phyloP scores from a whole-genome alignment of 1,139 yeast species.

The Protomyces inundatus region DNA sequence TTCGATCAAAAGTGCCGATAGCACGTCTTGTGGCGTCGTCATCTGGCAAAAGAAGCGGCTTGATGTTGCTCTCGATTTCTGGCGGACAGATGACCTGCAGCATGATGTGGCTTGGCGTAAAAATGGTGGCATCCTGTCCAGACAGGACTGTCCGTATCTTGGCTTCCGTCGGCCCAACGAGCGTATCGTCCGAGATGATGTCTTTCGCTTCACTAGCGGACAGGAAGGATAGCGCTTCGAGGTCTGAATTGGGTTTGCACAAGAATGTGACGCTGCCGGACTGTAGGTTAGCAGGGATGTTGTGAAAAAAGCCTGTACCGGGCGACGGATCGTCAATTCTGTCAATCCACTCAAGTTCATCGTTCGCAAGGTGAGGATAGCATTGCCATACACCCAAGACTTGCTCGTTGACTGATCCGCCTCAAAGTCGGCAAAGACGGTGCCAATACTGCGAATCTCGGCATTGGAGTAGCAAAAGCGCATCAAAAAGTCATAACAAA shows the following conservation, averaged over 20 bases:
- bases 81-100: slow-evolving; percentile 43
- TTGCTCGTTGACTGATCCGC: slow-evolving; percentile 38
- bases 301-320: slow-evolving; percentile 53
- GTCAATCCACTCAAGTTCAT: slow-evolving; percentile 52
- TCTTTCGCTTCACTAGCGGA: slow-evolving; percentile 13
- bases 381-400: slow-evolving; percentile 61
- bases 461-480: slow-evolving; percentile 64
- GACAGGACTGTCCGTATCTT: slow-evolving; percentile 15
- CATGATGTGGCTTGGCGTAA: slow-evolving; percentile 45
- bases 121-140: slow-evolving; percentile 32
- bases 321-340: slow-evolving; percentile 53
- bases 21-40: slow-evolving; percentile 57
- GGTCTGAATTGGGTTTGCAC: slow-evolving; percentile 25
- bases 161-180: slow-evolving; percentile 18
- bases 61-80: slow-evolving; percentile 34
- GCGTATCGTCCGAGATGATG: slow-evolving; percentile 13
- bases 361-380: slow-evolving; percentile 56
- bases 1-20: slow-evolving; percentile 60
- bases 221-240: slow-evolving; percentile 11
- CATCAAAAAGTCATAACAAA: slow-evolving; percentile 61
- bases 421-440: slow-evolving; percentile 35
- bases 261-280: slow-evolving; percentile 26
- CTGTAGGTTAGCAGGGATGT: slow-evolving; percentile 6
- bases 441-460: slow-evolving; percentile 39
- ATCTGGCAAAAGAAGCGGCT: slow-evolving; percentile 45